Percentiles rank a stretch among this genome's conserved stretches.
Evolutionary conservation across 495 filamentous ascomycete genomes (phyloP).

Genomic region (Penicillium tannophilum): DNA sequence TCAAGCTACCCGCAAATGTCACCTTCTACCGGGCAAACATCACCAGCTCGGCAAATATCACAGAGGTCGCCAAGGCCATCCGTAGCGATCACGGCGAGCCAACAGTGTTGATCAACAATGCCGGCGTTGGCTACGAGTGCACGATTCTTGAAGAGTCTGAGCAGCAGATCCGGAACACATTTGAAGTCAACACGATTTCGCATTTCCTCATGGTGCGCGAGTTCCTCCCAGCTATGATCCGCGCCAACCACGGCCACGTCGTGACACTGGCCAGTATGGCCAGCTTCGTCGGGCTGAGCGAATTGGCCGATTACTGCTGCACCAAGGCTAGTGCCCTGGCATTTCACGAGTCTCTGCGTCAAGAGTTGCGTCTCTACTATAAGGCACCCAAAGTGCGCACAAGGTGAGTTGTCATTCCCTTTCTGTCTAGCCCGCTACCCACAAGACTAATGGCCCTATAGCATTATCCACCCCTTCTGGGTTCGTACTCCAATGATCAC

Average conservation of each 20-base stretch:
- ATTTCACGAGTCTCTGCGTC: conserved; percentile 53
- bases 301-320: conserved; percentile 56
- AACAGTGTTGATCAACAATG: conserved; percentile 64
- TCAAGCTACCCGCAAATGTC: conserved; percentile 40
- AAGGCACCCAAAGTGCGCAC: conserved; percentile 47
- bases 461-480: conserved; percentile 49
- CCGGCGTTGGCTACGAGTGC: conserved; percentile 51
- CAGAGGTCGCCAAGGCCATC: conserved; percentile 46
- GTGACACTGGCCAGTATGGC: conserved; percentile 59
- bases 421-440: background rate
- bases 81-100: conserved; percentile 50
- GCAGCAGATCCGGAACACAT: conserved; percentile 49
- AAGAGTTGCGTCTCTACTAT: conserved; percentile 47
- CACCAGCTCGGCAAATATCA: conserved; percentile 49
- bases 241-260: conserved; percentile 61
- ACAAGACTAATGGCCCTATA: conserved; percentile 13
- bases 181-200: conserved; percentile 61
- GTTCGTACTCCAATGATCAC: conserved; percentile 50
- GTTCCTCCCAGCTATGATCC: conserved; percentile 63
- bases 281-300: conserved; percentile 51
- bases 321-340: conserved; percentile 60
- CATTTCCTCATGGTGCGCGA: conserved; percentile 61
- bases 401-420: conserved; percentile 28
- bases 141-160: conserved; percentile 52
- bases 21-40: conserved; percentile 55